phyloP scores from a whole-genome alignment of 2,329 filamentous ascomycete genomes.

The Pestalotiopsis sp. region DNA sequence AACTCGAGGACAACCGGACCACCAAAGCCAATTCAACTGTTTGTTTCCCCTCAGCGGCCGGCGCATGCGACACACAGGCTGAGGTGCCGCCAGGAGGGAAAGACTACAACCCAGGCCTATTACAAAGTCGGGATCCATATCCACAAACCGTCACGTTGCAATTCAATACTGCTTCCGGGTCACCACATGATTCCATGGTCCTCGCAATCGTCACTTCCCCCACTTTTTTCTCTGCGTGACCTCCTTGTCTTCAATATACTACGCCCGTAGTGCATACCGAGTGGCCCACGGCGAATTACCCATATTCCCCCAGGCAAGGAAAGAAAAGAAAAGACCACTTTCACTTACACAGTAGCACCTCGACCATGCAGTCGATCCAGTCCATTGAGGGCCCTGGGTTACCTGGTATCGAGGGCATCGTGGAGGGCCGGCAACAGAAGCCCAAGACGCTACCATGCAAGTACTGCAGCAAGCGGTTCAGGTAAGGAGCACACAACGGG shows the following conservation, averaged over 20 bases:
- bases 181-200: slow-evolving; percentile 31
- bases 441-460: slow-evolving; percentile 66
- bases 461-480: slow-evolving; percentile 65
- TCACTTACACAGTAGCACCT: slow-evolving; percentile 15
- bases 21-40: neutral
- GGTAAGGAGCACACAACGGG: slow-evolving; percentile 44
- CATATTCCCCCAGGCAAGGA: neutral
- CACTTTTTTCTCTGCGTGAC: slow-evolving; percentile 10
- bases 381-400: slow-evolving; percentile 51
- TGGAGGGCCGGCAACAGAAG: slow-evolving; percentile 59
- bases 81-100: slow-evolving; percentile 26
- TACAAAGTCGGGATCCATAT: slow-evolving; percentile 32
- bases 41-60: neutral
- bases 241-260: slow-evolving; percentile 7
- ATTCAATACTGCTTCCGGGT: slow-evolving; percentile 36
- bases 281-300: neutral
- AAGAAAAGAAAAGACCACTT: neutral
- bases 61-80: neutral
- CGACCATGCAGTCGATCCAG: slow-evolving; percentile 55
- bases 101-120: slow-evolving; percentile 22
- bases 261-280: slow-evolving; percentile 13
- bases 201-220: slow-evolving; percentile 17
- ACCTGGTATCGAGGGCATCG: slow-evolving; percentile 46
- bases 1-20: neutral
- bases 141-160: slow-evolving; percentile 36